Conservation (phyloP, 495 filamentous ascomycete genomes). For the Lepidopterella palustris region DNA sequence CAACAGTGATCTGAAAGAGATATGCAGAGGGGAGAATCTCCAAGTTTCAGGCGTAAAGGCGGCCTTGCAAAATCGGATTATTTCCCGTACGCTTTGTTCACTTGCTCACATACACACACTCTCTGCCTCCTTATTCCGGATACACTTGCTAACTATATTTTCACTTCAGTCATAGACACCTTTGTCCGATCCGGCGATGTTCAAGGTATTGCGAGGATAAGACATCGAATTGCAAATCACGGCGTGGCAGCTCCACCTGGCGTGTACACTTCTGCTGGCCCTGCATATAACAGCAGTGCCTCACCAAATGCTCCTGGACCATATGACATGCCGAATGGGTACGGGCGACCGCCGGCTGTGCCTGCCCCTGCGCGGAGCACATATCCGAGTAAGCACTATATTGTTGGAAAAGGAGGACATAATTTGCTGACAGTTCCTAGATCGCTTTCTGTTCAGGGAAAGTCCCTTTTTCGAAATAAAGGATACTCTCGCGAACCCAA, state of each 20-base stretch:
- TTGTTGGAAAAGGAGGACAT: neutral
- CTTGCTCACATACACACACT: no score
- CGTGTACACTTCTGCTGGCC: neutral
- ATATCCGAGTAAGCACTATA: neutral
- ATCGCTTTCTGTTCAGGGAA: constrained; percentile 26
- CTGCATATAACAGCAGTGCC: neutral
- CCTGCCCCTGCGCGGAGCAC: neutral
- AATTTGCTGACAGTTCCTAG: constrained; percentile 3
- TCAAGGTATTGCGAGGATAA: constrained; percentile 14
- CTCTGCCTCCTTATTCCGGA: constrained; percentile 25
- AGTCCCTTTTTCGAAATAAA: constrained; percentile 37
- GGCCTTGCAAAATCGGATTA: constrained; percentile 68
- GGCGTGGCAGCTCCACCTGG: constrained; percentile 16
- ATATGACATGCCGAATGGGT: constrained; percentile 10
- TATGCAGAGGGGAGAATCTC: constrained; percentile 64
- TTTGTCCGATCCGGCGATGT: constrained; percentile 8
- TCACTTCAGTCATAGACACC: constrained; percentile 12
- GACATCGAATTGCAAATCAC: constrained; percentile 22
- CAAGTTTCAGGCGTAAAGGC: constrained; percentile 74
- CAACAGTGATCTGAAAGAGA: constrained; percentile 65
- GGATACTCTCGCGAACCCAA: constrained; percentile 24
- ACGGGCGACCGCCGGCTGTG: neutral
- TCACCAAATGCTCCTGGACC: constrained; percentile 1
- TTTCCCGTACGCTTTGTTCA: constrained; percentile 52
- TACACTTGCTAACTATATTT: constrained; percentile 21